Evolutionary conservation across 352 stramenopile species (phyloP).

Genomic region (Pythium inflatum): DNA sequence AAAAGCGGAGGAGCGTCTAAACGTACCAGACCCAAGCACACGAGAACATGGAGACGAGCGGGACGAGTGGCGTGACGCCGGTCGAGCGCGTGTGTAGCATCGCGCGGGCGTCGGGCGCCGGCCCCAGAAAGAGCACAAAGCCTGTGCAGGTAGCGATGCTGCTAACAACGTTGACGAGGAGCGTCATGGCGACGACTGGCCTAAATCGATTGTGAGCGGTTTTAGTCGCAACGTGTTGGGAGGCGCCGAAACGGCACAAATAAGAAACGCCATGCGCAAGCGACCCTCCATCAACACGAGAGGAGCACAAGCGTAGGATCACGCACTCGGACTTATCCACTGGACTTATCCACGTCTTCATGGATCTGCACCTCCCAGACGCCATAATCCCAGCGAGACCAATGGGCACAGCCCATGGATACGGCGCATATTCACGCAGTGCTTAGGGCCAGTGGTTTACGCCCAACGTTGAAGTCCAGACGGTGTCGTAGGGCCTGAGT

Average conservation of each 20-base stretch:
- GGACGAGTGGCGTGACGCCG: slow-evolving; percentile 47
- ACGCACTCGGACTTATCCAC: not conserved
- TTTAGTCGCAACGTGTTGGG: not conserved
- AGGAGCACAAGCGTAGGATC: not conserved
- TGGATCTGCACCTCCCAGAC: not conserved
- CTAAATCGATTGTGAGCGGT: not conserved
- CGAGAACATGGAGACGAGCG: slow-evolving; percentile 44
- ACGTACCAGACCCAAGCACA: slow-evolving; percentile 31
- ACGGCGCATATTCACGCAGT: not conserved
- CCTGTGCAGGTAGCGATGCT: slow-evolving; percentile 36
- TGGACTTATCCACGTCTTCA: not conserved
- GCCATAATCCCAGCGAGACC: not conserved
- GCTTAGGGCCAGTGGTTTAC: not conserved
- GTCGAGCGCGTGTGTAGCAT: slow-evolving; percentile 41
- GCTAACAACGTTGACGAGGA: slow-evolving; percentile 26
- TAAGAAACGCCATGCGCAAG: not conserved
- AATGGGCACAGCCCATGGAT: no score
- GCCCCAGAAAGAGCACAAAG: slow-evolving; percentile 43
- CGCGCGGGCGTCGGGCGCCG: slow-evolving; percentile 35
- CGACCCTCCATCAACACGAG: not conserved
- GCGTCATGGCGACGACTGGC: slow-evolving; percentile 16
- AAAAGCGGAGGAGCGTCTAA: not conserved
- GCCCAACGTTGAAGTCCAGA: not conserved
- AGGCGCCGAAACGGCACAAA: not conserved
- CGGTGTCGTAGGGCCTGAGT: no score